Conservation (phyloP, 345 rosid genomes). For the Linum tenue region DNA sequence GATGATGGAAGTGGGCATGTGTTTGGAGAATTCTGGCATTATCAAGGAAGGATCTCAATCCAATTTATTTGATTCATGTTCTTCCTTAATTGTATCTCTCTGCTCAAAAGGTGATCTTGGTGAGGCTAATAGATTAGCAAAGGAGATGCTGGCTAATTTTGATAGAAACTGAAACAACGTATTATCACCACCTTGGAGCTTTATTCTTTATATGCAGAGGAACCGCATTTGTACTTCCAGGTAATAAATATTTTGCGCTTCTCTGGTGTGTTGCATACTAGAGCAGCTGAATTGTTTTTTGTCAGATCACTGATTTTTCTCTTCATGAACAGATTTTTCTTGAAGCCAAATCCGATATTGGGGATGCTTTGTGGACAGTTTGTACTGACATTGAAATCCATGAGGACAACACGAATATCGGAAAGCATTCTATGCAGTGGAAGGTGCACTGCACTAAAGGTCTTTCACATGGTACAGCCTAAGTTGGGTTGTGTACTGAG, state of each 20-base stretch:
- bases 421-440: background rate
- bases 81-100: slow-evolving; percentile 48
- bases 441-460: too few relatives aligned
- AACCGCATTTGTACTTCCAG: background rate
- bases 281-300: too few relatives aligned
- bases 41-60: slow-evolving; percentile 9
- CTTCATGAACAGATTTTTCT: too few relatives aligned
- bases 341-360: too few relatives aligned
- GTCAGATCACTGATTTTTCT: background rate
- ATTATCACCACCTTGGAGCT: background rate
- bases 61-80: slow-evolving; percentile 37
- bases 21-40: slow-evolving; percentile 15
- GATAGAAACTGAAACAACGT: slow-evolving; percentile 10
- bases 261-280: background rate
- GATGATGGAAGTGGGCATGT: slow-evolving; percentile 14
- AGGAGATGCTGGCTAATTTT: slow-evolving; percentile 36
- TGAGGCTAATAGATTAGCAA: slow-evolving; percentile 47
- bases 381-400: background rate
- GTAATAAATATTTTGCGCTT: background rate
- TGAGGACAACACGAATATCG: background rate
- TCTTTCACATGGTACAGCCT: too few relatives aligned
- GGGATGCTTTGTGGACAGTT: background rate
- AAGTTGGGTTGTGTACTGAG: background rate
- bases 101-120: slow-evolving; percentile 57
- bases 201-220: background rate